phyloP scores from a whole-genome alignment of 2,329 filamentous ascomycete species.

The Dissoconium aciculare region DNA sequence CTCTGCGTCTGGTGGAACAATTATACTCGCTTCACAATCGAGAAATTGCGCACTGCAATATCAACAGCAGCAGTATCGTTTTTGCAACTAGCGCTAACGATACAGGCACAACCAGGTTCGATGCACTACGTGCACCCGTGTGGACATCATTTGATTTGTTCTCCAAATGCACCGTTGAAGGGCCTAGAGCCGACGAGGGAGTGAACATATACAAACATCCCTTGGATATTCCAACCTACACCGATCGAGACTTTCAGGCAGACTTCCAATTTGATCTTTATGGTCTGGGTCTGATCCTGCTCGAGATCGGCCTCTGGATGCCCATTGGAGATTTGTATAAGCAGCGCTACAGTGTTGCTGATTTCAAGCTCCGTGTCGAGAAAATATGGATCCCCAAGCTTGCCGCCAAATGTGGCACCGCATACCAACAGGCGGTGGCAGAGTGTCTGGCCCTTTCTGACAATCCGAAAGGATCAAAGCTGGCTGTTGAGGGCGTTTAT shows the following conservation, averaged over 20 bases:
- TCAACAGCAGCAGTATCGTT: slow-evolving; percentile 51
- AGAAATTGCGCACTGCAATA: slow-evolving; percentile 55
- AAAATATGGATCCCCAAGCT: slow-evolving; percentile 50
- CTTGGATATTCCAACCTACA: slow-evolving; percentile 25
- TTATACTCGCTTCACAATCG: slow-evolving; percentile 59
- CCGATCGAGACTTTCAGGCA: slow-evolving; percentile 36
- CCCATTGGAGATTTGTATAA: slow-evolving; percentile 46
- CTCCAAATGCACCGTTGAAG: slow-evolving; percentile 38
- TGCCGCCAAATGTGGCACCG: slow-evolving; percentile 52
- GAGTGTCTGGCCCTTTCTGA: slow-evolving; percentile 59
- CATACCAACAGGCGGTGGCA: slow-evolving; percentile 62
- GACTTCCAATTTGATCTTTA: slow-evolving; percentile 46
- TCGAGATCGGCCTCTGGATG: slow-evolving; percentile 64
- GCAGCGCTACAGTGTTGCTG: slow-evolving; percentile 42
- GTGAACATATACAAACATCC: slow-evolving; percentile 53
- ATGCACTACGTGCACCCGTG: slow-evolving; percentile 51
- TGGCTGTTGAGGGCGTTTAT: slow-evolving; percentile 18
- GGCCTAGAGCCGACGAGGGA: slow-evolving; percentile 29
- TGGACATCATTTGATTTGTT: slow-evolving; percentile 65
- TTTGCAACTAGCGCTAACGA: slow-evolving; percentile 41
- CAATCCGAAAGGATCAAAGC: slow-evolving; percentile 12
- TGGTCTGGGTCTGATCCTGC: slow-evolving; percentile 54
- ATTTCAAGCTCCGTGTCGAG: slow-evolving; percentile 50
- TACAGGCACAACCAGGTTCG: slow-evolving; percentile 29
- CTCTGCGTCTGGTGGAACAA: slow-evolving; percentile 56